Percentiles rank a stretch among this genome's conserved stretches.
Conservation (phyloP, 2,329 filamentous ascomycete species). For the Bipolaris zeicola region DNA sequence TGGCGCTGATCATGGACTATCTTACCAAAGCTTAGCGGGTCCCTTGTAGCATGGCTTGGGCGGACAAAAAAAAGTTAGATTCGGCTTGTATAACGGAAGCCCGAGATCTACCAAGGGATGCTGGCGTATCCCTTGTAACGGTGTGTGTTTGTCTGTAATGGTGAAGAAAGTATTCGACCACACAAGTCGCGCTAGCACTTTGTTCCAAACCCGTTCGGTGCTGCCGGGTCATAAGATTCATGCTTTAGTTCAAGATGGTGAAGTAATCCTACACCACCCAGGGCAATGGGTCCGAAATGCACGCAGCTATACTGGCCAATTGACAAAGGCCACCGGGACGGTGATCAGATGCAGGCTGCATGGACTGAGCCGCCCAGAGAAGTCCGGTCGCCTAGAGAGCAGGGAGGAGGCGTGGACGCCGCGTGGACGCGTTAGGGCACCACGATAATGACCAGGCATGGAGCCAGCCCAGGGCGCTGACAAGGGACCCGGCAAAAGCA, state of each 20-base stretch:
- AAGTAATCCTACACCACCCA: constrained; percentile 25
- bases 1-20: constrained; percentile 38
- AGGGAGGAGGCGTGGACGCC: constrained; percentile 31
- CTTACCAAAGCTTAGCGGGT: constrained; percentile 40
- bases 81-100: constrained; percentile 14
- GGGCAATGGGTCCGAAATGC: constrained; percentile 16
- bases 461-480: constrained; percentile 9
- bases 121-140: constrained; percentile 5
- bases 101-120: background rate
- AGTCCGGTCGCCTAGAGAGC: constrained; percentile 11
- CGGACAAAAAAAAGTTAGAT: constrained; percentile 11
- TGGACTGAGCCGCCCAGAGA: constrained; percentile 19
- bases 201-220: constrained; percentile 4
- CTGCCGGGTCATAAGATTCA: constrained; percentile 4
- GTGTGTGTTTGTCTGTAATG: constrained; percentile 4
- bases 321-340: constrained; percentile 1
- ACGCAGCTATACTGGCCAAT: constrained; percentile 22
- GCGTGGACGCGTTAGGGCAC: constrained; percentile 32
- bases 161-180: constrained; percentile 1
- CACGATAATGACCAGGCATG: constrained; percentile 25
- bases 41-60: constrained; percentile 20
- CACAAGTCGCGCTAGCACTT: background rate
- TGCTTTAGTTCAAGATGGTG: constrained; percentile 20
- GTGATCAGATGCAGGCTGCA: constrained; percentile 21
- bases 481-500: constrained; percentile 21